Percentiles rank a stretch among this genome's conserved stretches.
Conservation (phyloP, 1,284 basidiomycete genomes). For the Ustilago nuda region DNA sequence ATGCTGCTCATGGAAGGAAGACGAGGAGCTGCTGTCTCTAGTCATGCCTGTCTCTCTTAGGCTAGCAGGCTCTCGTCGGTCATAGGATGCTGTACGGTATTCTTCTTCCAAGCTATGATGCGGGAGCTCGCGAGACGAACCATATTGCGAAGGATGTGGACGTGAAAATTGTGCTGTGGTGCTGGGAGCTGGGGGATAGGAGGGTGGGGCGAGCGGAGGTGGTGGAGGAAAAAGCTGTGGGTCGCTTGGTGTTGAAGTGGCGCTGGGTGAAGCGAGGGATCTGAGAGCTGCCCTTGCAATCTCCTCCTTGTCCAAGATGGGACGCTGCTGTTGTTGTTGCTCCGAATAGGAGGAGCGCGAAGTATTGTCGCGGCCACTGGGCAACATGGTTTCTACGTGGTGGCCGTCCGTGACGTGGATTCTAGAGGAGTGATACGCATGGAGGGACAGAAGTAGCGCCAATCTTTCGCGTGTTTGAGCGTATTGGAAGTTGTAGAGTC, state of each 20-base stretch:
- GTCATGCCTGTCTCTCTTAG: conserved; percentile 1
- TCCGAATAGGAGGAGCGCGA: conserved; percentile 9
- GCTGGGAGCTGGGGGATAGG: conserved; percentile 6
- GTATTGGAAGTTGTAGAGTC: background rate
- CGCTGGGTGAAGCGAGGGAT: conserved; percentile 25
- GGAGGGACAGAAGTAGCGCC: conserved; percentile 1
- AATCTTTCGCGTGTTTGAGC: background rate
- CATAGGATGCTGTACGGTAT: background rate
- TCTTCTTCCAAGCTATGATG: conserved; percentile 3
- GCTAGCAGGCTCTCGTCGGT: background rate
- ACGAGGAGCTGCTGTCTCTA: conserved; percentile 13
- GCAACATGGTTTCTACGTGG: conserved; percentile 13
- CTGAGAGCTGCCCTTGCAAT: conserved; percentile 46
- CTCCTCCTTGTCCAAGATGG: conserved; percentile 43
- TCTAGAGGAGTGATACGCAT: conserved; percentile 9
- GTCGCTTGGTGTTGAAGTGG: conserved; percentile 8
- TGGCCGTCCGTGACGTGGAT: conserved; percentile 6
- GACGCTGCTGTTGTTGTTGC: background rate
- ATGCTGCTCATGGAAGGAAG: conserved; percentile 30
- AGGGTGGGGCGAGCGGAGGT: background rate
- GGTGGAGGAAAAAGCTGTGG: conserved; percentile 12
- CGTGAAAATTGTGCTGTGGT: background rate
- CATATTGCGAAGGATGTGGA: conserved; percentile 1
- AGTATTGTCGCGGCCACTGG: conserved; percentile 13
- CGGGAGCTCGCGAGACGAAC: background rate